These are phyloP conservation scores for Hypoxylon cercidicola DNA, from an alignment of 495 filamentous ascomycete species.

Conservation along the genomic window DNA sequence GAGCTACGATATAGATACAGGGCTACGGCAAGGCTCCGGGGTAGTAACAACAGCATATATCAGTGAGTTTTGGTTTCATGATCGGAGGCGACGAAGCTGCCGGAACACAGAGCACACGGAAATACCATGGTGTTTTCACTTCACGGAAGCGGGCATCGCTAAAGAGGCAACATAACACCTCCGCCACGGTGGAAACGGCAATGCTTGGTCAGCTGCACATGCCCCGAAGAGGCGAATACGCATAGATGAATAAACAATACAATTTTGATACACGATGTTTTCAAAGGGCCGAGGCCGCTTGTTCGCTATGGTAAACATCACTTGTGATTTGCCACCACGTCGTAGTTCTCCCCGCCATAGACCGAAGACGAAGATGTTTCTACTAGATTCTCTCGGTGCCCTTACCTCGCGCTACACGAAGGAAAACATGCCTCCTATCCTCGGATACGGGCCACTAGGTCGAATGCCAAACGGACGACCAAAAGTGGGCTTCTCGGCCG, in stretches of 20 bases:
- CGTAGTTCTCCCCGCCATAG: too few relatives aligned
- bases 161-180: neutral
- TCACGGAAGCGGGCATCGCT: neutral
- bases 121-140: slow-evolving; percentile 8
- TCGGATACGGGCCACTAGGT: neutral
- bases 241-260: slow-evolving; percentile 19
- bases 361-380: too few relatives aligned
- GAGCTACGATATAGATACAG: slow-evolving; percentile 20
- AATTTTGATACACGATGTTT: slow-evolving; percentile 12
- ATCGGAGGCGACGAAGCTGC: slow-evolving; percentile 1
- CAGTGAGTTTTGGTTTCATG: slow-evolving; percentile 27
- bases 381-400: too few relatives aligned
- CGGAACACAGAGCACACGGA: neutral
- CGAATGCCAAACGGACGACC: neutral
- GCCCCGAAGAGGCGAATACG: slow-evolving; percentile 24
- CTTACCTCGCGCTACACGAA: neutral
- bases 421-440: neutral
- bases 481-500: neutral
- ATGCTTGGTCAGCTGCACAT: neutral
- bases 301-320: neutral
- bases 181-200: slow-evolving; percentile 1
- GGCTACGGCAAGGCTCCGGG: slow-evolving; percentile 8
- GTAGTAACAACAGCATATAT: neutral
- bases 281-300: too few relatives aligned
- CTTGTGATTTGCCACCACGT: too few relatives aligned